Base-by-base conservation (phyloP, 2,329 filamentous ascomycete genomes). In the Scleromitrula shiraiana region DNA sequence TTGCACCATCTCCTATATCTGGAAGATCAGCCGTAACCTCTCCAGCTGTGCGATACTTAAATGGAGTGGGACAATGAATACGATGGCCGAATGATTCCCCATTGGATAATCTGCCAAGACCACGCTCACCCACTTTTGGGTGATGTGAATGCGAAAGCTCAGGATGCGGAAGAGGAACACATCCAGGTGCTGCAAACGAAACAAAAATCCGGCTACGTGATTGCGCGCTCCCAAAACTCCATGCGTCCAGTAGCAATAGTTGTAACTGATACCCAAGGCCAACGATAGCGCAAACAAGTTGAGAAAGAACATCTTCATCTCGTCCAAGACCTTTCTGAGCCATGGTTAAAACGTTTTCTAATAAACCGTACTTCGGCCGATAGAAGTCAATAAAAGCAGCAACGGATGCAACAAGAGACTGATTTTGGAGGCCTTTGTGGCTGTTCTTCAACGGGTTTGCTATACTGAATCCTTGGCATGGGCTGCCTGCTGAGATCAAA, bases 291-390 rank as follows among this genome's bases (percentile, higher is more conserved):
- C 83, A 85, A 8, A 93, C 70, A 0, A 93, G 69, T 55, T 90
- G 85, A 1, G 80, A 81, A 43, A 90, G 80, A 0, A 87, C 77
- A 50, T 87, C 85, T 17, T 83, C 71, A 4, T 73, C 66, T 14
- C 73, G 26, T 64, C 66, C 6, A 60, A 58, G 15, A 63, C 68
- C 15, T 68, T 67, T 20, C 60, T 69, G 39, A 67, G 72, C 74
- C 67, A 91, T 87, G 0, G 68, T 71, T 0, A 77, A 66, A 0
- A 94, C 88, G 55, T 94, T 94, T 62, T 94, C 88, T 0, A 94
- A 71, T 0, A 91, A 55, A 0, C 81, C 84, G 59, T 85, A 91
- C n/a, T 77, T 72, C 0, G 88, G 87, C 0, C 82, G 75, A 54
- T 87, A 89, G 0, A 88, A 67, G 53, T 94, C 87, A 2, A 91